Evolutionary conservation across 2,329 filamentous ascomycete genomes (phyloP).

Genomic region (Trichoderma sp.): DNA sequence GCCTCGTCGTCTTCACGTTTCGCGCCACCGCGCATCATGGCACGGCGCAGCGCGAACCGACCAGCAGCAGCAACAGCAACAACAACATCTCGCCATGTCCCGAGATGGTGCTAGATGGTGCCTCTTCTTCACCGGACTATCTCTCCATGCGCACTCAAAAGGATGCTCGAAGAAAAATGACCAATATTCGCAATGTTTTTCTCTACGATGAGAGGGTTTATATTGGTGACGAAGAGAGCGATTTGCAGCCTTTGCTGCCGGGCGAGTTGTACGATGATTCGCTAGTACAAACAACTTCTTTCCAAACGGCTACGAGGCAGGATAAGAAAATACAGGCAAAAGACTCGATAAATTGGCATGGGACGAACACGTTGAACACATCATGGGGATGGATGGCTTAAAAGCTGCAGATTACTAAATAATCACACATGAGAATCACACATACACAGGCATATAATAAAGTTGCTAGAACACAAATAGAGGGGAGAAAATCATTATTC

Average conservation of each 20-base stretch:
- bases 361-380: conserved; percentile 31
- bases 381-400: conserved; percentile 33
- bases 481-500: conserved; percentile 62
- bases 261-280: not conserved
- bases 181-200: not conserved
- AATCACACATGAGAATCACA: not conserved
- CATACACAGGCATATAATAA: not conserved
- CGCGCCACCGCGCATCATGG: not conserved
- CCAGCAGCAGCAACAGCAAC: no score
- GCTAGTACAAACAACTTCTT: not conserved
- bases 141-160: not conserved
- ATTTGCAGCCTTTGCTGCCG: not conserved
- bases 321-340: not conserved
- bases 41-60: not conserved
- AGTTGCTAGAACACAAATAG: conserved; percentile 43
- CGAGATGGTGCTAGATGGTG: not conserved
- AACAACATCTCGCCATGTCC: not conserved
- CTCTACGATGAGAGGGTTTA: not conserved
- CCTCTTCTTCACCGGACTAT: not conserved
- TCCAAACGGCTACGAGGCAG: not conserved
- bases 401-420: not conserved
- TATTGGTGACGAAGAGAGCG: not conserved
- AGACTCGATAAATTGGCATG: conserved; percentile 27
- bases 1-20: not conserved
- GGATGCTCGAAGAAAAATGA: not conserved